These are phyloP conservation scores for Xerocomellus intermedius DNA, from an alignment of 768 basidiomycete species.

Conservation along the genomic window DNA sequence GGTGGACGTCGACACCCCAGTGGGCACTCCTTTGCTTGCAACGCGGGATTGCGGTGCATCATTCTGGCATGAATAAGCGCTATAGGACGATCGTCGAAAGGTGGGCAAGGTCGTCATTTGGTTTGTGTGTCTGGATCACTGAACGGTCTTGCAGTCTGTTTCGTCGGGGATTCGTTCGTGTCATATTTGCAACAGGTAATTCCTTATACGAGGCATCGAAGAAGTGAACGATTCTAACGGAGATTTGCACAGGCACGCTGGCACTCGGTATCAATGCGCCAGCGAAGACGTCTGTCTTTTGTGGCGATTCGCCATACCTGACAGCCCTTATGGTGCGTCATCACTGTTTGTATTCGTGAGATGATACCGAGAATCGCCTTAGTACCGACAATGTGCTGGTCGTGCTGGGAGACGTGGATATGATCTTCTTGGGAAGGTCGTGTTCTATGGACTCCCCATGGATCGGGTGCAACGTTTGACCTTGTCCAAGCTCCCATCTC, in stretches of 20 bases:
- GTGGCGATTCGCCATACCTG: slow-evolving; percentile 57
- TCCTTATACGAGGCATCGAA: not conserved
- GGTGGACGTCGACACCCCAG: slow-evolving; percentile 32
- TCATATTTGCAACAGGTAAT: slow-evolving; percentile 64
- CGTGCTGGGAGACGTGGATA: slow-evolving; percentile 72
- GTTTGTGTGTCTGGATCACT: not conserved
- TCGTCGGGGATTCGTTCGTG: slow-evolving; percentile 58
- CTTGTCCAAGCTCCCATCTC: slow-evolving; percentile 59
- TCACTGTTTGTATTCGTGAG: not conserved
- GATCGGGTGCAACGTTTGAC: slow-evolving; percentile 63
- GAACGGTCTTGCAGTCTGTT: slow-evolving; percentile 38
- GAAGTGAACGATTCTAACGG: not conserved
- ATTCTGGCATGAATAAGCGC: slow-evolving; percentile 63
- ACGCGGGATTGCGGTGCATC: slow-evolving; percentile 68
- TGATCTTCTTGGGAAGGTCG: slow-evolving; percentile 66
- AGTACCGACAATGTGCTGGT: slow-evolving; percentile 76
- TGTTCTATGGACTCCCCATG: slow-evolving; percentile 68
- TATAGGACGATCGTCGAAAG: slow-evolving; percentile 61
- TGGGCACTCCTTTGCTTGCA: slow-evolving; percentile 50
- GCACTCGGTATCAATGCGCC: slow-evolving; percentile 78
- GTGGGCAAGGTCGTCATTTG: slow-evolving; percentile 27
- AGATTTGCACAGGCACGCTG: slow-evolving; percentile 48
- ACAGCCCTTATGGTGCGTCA: slow-evolving; percentile 56
- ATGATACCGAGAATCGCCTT: not conserved
- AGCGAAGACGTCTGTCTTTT: slow-evolving; percentile 62